phyloP scores from a whole-genome alignment of 225 moss, liverwort and hornwort genomes.

The Thuidium tamariscinum region DNA sequence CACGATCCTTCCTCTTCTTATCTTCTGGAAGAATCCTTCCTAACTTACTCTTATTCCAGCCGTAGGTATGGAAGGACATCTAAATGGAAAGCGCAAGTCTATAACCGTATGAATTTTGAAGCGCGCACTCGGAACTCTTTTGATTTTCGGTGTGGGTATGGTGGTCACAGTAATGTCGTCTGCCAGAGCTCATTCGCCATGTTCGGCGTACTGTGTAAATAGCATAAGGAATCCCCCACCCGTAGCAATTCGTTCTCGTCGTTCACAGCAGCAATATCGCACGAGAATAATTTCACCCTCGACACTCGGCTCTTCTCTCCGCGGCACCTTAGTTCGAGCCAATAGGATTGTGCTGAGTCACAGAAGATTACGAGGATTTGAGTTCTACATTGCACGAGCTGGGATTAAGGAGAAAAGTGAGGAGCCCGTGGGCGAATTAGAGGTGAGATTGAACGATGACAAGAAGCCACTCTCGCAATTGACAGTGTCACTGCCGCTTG shows the following conservation, averaged over 20 bases:
- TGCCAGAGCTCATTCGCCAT: background rate
- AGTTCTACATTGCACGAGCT: background rate
- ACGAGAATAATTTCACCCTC: background rate
- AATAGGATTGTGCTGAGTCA: background rate
- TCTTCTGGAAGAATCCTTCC: background rate
- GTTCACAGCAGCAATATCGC: background rate
- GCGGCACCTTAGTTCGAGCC: background rate
- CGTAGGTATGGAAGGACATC: background rate
- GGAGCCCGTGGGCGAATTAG: slow-evolving; percentile 9
- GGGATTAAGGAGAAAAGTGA: slow-evolving; percentile 23
- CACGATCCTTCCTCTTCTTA: background rate
- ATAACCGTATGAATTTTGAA: background rate
- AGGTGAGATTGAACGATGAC: slow-evolving; percentile 21
- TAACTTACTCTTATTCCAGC: background rate
- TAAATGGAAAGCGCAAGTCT: background rate
- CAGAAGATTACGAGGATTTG: background rate
- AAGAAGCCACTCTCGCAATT: slow-evolving; percentile 15
- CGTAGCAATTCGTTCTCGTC: background rate
- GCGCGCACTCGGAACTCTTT: background rate
- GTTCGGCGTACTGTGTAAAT: background rate
- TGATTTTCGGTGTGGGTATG: background rate
- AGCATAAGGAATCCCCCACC: background rate
- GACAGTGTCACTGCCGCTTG: slow-evolving; percentile 38
- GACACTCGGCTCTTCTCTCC: background rate
- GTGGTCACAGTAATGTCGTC: background rate